Evolutionary conservation across 495 filamentous ascomycete genomes (phyloP).

Genomic region (Annulohypoxylon maeteangense): DNA sequence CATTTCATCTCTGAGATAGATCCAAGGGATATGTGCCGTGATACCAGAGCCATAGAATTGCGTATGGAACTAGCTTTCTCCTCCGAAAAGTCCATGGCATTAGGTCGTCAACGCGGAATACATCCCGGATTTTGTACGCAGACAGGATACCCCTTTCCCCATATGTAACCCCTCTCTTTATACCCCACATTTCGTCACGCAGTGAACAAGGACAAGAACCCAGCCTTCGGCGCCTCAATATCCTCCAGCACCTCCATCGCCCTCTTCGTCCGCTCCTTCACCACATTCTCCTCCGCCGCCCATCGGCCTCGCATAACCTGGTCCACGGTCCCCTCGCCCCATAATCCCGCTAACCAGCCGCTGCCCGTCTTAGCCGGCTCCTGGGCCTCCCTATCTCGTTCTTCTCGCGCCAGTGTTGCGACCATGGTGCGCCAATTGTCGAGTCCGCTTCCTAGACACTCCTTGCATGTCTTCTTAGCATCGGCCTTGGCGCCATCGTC

Average conservation of each 20-base stretch:
- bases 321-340: conserved; percentile 48
- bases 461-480: conserved; percentile 68
- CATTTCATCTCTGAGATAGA: background rate
- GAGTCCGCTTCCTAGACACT: conserved; percentile 77
- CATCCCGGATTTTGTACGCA: background rate
- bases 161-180: no score
- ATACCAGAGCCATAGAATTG: background rate
- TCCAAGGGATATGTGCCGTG: background rate
- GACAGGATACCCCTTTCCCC: background rate
- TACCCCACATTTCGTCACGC: conserved; percentile 39
- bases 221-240: conserved; percentile 50
- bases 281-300: conserved; percentile 64
- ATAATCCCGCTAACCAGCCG: conserved; percentile 51
- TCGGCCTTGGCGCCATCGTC: background rate
- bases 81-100: background rate
- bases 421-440: conserved; percentile 83
- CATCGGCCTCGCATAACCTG: conserved; percentile 51
- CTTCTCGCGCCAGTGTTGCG: conserved; percentile 63
- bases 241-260: conserved; percentile 61
- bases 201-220: conserved; percentile 51
- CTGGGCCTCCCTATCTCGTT: conserved; percentile 53
- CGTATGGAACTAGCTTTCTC: background rate
- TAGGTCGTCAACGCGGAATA: background rate
- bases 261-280: conserved; percentile 58
- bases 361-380: conserved; percentile 21